Evolutionary conservation across 225 moss, liverwort and hornwort genomes (phyloP), one percentile per base, ranked within the genome.

Genomic region (Pseudisothecium myosuroides): DNA sequence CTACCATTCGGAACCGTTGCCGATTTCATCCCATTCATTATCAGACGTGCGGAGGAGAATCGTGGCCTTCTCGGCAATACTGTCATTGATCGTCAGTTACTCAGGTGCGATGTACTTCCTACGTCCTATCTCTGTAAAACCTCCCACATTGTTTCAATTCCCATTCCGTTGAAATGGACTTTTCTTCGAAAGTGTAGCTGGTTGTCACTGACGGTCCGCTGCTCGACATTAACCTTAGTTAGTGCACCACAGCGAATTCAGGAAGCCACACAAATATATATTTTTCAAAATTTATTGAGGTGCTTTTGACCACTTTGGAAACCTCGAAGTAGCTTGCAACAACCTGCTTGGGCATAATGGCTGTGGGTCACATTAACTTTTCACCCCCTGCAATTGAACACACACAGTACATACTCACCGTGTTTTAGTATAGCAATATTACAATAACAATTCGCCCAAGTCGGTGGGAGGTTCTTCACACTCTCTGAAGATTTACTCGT

Each of bases 41-140:
- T 96, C 64, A 91, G 98, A 84, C 95, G 98, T 89, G 98, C 96
- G 41, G 95, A 95, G 84, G 97, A 99, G 91, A 97, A 96, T 90
- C 96, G 96, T 88, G 97, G 98, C 58, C 89, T 96, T 43, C 88
- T 97, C 14, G 95, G 95, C 81, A 96, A 95, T 76, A 97, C 92
- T 76, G 73, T 89, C 61, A 85, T 88, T 55, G 97, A 97, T 88
- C 93, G 98, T 72, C 92, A 86, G 76, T 85, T 47, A 74, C 87
- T 96, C 78, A 94, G 96, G 98, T 98, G 62, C 73, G 62, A 87
- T 41, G 8, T 45, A 63, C 6, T 82, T 89, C 68, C 62, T 39
- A 45, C 58, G 49, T 31, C 36, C 85, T 59, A 58, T 79, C 28
- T 83, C 9, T 47, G 43, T 32, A 79, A 36, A 18, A 39, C 11